Base-by-base conservation (phyloP, 2,329 filamentous ascomycete genomes). In the Boeremia exigua region DNA sequence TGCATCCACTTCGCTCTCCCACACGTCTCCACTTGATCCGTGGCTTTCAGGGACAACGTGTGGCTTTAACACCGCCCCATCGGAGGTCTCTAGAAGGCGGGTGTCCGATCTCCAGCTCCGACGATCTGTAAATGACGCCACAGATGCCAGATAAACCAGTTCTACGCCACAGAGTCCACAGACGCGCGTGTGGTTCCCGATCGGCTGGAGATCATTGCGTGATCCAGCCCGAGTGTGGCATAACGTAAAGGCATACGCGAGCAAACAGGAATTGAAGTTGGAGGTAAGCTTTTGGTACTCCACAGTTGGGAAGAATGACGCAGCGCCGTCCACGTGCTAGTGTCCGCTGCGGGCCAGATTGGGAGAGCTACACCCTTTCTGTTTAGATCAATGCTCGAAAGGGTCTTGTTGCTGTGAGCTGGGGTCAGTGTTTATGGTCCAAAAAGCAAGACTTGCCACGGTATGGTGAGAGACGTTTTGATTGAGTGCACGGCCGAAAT, bases 251-350 rank as follows among this genome's bases (percentile, higher is more conserved):
- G 17, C 43, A 48, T 44, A 19, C 45, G 40, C 29, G 25, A 39
- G 51, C 58, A 67, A 69, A 56, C 63, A 66, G 63, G 66, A 62
- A 60, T 52, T 61, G 57, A 53, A 55, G 56, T 53, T 37, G 52
- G 55, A 56, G 56, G 56, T 65, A 68, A 69, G 66, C 65, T 67
- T 68, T 58, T 39, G 4, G 17, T 58, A 59, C 59, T 57, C 66
- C 63, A 63, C 65, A 61, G 56, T 50, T 57, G 48, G 56, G 47
- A 33, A 46, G 28, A 61, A 70, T 72, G 70, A 72, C 68, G 70
- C 67, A 69, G 56, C 50, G 43, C 44, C 38, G 39, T 52, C 56
- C 57, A 54, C 57, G 57, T 62, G 61, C 63, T 59, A 46, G 30
- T 25, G 54, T 44, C 60, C 61, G 51, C 57, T 50, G 58, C 40